These are phyloP conservation scores for Phytophthora litchii DNA, from an alignment of 352 stramenopile genomes.

Conservation along the genomic window DNA sequence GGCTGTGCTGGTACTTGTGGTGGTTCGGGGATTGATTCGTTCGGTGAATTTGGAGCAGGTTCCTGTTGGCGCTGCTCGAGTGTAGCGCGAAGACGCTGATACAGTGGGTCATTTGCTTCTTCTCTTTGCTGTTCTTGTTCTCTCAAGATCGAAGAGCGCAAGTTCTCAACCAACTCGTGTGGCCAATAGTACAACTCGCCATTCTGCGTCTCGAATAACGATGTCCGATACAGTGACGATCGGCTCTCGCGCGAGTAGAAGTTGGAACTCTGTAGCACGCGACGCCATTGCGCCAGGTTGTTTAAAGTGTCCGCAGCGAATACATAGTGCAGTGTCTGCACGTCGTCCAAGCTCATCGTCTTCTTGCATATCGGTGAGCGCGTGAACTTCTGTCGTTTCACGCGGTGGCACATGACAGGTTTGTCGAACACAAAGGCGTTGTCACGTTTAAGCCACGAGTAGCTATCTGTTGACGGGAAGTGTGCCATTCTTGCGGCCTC, in stretches of 20 bases:
- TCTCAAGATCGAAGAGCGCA: conserved; percentile 36
- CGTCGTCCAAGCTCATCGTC: conserved; percentile 46
- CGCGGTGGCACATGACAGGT: conserved; percentile 43
- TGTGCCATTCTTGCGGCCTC: conserved; percentile 31
- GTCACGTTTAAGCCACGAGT: conserved; percentile 44
- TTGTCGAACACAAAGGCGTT: conserved; percentile 55
- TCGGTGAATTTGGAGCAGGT: not conserved
- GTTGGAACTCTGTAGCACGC: conserved; percentile 34
- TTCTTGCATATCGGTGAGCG: conserved; percentile 47
- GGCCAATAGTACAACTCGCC: conserved; percentile 54
- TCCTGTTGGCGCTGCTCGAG: conserved; percentile 15
- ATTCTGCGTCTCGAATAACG: conserved; percentile 32
- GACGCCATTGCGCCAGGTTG: conserved; percentile 45
- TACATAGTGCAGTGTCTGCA: conserved; percentile 41
- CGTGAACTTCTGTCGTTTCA: conserved; percentile 42
- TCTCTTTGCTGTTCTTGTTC: conserved; percentile 33
- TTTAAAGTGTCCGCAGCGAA: conserved; percentile 53
- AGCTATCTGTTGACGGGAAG: conserved; percentile 37
- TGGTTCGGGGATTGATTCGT: conserved; percentile 2
- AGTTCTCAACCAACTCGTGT: conserved; percentile 40
- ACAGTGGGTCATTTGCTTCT: conserved; percentile 26
- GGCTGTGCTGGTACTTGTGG: conserved; percentile 4
- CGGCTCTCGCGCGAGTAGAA: conserved; percentile 22
- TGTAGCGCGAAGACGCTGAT: conserved; percentile 33
- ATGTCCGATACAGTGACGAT: conserved; percentile 22